Conservation (phyloP, 345 rosid genomes). For the Lenwebbia sp. region DNA sequence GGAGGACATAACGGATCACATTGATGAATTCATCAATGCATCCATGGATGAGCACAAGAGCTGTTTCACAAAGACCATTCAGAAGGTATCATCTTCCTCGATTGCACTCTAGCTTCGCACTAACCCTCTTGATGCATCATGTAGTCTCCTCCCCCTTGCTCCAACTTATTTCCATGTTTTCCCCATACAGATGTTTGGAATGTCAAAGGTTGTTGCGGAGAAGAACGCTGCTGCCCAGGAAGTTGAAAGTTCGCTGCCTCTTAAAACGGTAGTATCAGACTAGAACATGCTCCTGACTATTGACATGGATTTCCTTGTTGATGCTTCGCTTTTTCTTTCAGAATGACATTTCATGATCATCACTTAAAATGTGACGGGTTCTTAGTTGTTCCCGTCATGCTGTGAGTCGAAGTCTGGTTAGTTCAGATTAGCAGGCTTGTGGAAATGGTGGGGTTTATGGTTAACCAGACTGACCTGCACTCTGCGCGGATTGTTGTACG, state of each 20-base stretch:
- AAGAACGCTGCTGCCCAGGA: constrained; percentile 43
- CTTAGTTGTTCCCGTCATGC: background rate
- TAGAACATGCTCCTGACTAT: constrained; percentile 4
- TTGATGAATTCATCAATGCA: constrained; percentile 75
- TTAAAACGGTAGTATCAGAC: constrained; percentile 40
- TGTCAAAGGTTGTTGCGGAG: constrained; percentile 69
- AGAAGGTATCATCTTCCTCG: constrained; percentile 30
- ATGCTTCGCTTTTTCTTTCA: background rate
- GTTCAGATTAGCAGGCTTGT: background rate
- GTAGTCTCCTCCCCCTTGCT: background rate
- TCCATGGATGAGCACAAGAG: constrained; percentile 83
- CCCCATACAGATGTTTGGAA: constrained; percentile 65
- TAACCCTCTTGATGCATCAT: background rate
- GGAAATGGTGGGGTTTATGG: background rate
- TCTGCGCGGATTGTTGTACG: background rate
- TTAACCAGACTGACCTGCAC: background rate
- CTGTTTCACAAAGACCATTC: constrained; percentile 66
- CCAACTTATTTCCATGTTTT: background rate
- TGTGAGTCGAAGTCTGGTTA: background rate
- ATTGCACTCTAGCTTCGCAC: background rate
- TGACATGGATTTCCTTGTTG: background rate
- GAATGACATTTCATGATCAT: background rate
- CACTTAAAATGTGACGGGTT: background rate
- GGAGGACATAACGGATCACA: constrained; percentile 76
- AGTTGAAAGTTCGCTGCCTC: constrained; percentile 55